Evolutionary conservation across 78 protist genomes (phyloP).

Genomic region (Acrasis kona): DNA sequence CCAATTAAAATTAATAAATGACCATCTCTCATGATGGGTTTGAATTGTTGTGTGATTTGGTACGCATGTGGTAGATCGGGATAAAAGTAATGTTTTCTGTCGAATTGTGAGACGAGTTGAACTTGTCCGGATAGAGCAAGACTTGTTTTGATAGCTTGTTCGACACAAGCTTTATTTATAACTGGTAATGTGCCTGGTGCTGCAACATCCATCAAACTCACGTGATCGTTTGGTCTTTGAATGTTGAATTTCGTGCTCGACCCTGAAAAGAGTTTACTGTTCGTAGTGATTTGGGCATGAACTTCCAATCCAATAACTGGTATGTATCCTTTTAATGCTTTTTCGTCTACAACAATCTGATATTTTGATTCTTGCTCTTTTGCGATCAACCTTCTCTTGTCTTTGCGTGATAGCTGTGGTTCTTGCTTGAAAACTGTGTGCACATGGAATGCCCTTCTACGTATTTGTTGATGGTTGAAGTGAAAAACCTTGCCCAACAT

Average conservation of each 20-base stretch:
- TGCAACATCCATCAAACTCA: conserved; percentile 7
- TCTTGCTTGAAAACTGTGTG: background rate
- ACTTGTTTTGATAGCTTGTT: conserved; percentile 55
- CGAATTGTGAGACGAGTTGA: conserved; percentile 38
- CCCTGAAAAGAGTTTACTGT: conserved; percentile 38
- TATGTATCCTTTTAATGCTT: background rate
- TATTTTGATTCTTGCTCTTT: too few species aligned
- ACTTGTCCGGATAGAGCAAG: conserved; percentile 37
- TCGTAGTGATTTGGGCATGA: conserved; percentile 32
- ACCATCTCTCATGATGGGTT: background rate
- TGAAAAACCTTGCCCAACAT: background rate
- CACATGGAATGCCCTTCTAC: background rate
- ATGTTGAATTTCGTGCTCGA: background rate
- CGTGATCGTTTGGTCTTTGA: conserved; percentile 7
- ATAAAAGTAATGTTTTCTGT: conserved; percentile 81
- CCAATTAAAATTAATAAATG: background rate
- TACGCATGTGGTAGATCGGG: conserved; percentile 75
- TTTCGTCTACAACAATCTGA: too few species aligned
- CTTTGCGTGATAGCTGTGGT: background rate
- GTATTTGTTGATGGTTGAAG: background rate
- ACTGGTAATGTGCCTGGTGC: conserved; percentile 30
- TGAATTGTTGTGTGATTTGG: conserved; percentile 74
- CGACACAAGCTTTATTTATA: conserved; percentile 42
- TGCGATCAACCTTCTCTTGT: background rate
- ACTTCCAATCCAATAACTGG: conserved; percentile 37